Base-by-base conservation (phyloP, 1,139 yeast species). In the Pichia sp. region DNA sequence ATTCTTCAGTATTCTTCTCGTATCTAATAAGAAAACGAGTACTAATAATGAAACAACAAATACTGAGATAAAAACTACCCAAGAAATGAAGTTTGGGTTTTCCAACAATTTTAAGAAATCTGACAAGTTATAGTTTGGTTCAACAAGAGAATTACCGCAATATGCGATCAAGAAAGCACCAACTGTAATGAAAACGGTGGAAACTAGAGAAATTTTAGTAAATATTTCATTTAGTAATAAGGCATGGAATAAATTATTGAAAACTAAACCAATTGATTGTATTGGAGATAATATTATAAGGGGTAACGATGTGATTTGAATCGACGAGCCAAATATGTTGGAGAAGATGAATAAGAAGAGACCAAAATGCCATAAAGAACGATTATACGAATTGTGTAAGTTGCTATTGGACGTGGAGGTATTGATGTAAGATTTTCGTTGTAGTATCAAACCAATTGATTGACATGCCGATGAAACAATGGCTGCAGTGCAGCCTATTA, bases 141-240 rank as follows among this genome's bases (percentile, higher is more conserved):
- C 83, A 2, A 72, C 67, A 15, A 76, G 64, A 16, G 76, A 70
- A 8, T 95, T 94, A 12, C 66, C 67, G 64, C 82, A 82, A 49
- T 76, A 80, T 0, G 95, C 96, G 40, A 87, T 85, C n/a, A 82
- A 65, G 53, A 83, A 72, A 0, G 96, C 96, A 0, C 96, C 96
- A 3, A 76, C 46, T 2, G 85, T 75, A 13, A 87, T 86, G 20
- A 85, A 65, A 1, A 76, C 60, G 0, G 96, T 87, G 1, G 96
- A 96, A 9, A 68, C 55, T 3, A 78, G 68, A 3, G 90, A 74
- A 48, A 68, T 70, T 37, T 58, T 56, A 2, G 92, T 82, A 63
- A 86, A 85, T 0, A 71, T 71, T 61, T 89, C 96, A 16, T 81
- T 73, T 12, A 88, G 75, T 20, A 89, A 64, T 25, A 86, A 55